Evolutionary conservation across 192 early-diverging fungal genomes (phyloP).

Genomic region (Backusella morwellensis): DNA sequence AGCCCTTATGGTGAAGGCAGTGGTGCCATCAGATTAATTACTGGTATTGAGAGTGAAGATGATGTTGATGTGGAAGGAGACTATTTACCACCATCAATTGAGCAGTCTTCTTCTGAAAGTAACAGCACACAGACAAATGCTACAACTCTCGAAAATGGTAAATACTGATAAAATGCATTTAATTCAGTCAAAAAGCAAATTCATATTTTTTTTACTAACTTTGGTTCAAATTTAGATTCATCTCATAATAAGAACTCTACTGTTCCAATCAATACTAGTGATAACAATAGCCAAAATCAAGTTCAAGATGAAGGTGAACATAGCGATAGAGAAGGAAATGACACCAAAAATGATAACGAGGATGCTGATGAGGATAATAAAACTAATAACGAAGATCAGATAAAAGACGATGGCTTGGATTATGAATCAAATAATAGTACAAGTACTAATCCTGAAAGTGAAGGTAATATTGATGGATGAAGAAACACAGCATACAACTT

Average conservation of each 20-base stretch:
- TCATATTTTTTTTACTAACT: background rate
- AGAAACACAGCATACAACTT: background rate
- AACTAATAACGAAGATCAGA: background rate
- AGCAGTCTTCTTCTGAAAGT: background rate
- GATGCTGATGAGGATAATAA: background rate
- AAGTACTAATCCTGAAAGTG: background rate
- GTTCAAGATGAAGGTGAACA: background rate
- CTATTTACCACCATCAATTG: background rate
- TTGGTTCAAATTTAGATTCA: background rate
- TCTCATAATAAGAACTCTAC: background rate
- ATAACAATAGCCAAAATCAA: background rate
- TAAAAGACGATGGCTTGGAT: background rate
- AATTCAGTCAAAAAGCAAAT: background rate
- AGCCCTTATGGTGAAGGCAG: background rate
- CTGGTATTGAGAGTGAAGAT: background rate
- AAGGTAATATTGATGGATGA: background rate
- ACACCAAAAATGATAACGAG: background rate
- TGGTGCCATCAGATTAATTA: background rate
- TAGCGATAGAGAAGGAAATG: background rate
- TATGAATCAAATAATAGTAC: background rate
- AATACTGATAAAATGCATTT: background rate
- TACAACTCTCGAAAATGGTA: background rate
- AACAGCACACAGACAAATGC: background rate
- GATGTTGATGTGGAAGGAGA: background rate
- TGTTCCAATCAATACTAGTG: too few species aligned